These are phyloP conservation scores for Penicillium coprophilum DNA, from an alignment of 495 filamentous ascomycete species.

Conservation along the genomic window DNA sequence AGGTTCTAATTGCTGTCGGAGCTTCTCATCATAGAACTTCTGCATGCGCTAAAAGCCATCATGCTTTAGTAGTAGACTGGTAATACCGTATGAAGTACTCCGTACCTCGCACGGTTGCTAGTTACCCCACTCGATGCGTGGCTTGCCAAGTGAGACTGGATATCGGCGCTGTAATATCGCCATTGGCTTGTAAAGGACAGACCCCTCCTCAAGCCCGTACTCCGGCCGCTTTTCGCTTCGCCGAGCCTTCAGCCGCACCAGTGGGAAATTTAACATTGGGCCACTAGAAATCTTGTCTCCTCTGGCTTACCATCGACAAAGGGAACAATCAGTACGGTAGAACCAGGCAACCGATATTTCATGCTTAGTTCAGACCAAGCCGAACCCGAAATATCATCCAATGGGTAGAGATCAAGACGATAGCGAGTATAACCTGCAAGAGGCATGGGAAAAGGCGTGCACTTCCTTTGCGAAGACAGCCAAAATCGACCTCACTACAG, in stretches of 20 bases:
- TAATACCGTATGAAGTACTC: too few relatives aligned
- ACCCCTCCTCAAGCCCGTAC: background rate
- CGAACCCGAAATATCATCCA: background rate
- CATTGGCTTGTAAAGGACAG: background rate
- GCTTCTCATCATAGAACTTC: background rate
- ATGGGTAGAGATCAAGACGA: slow-evolving; percentile 8
- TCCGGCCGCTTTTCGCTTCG: background rate
- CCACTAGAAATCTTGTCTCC: background rate
- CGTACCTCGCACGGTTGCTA: background rate
- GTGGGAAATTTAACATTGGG: too few relatives aligned
- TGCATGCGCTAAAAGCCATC: background rate
- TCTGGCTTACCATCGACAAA: background rate
- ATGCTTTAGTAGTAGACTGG: background rate
- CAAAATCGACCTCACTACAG: slow-evolving; percentile 20
- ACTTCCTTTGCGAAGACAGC: slow-evolving; percentile 20
- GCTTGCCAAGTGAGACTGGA: background rate
- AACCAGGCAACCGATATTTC: background rate
- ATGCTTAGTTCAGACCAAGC: background rate
- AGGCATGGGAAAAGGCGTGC: slow-evolving; percentile 24
- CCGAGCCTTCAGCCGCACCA: background rate
- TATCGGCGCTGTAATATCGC: background rate
- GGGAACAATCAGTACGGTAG: background rate
- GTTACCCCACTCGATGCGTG: background rate
- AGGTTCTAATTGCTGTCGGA: background rate
- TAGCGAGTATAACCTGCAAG: slow-evolving; percentile 24